Base-by-base conservation (phyloP, 495 filamentous ascomycete genomes). In the Neurospora terricola region DNA sequence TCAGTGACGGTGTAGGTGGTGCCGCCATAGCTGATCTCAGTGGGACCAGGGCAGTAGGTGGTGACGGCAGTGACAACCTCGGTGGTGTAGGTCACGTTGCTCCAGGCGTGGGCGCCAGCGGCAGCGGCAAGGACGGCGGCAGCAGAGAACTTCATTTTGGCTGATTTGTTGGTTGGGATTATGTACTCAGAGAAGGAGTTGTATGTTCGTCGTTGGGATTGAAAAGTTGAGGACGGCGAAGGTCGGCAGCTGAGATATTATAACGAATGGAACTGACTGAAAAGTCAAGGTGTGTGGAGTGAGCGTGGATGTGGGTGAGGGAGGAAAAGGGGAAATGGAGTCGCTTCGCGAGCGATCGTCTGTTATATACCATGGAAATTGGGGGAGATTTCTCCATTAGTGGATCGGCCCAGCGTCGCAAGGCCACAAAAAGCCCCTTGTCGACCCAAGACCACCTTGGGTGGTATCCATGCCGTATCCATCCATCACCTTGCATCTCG, bases 61-160 rank as follows among this genome's bases (percentile, higher is more conserved):
- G 90, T 92, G 87, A 90, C 91, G 66, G 88, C 84, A 70, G 91
- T 93, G 78, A 94, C 88, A 70, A 92, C 85, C 86, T 95, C 91
- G 74, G 93, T 97, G 84, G 88, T 88, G 84, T 88, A 89, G 78
- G 82, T 82, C 68, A 81, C 84, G 76, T 79, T 84, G 75, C 77
- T 77, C 76, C 80, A 83, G 80, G 87, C 86, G 77, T 87, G 84
- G 78, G 88, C 89, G 81, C 90, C 84, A 78, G 88, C 88, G 82
- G 88, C 88, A 82, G 88, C 84, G 76, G 90, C 85, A 82, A 88
- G 85, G 81, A 87, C 79, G 81, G 85, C 80, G 77, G 83, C 79
- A 77, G 80, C 79, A 77, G 91, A 87, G 91, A 92, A 93, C 91
- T 93, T 93, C 94, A 97, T 97, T 82, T 91, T 94, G 91, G 88